Percentiles rank a stretch among this genome's conserved stretches.
Evolutionary conservation across 148 eudicot species (phyloP).

Genomic region (Fagopyrum tataricum): DNA sequence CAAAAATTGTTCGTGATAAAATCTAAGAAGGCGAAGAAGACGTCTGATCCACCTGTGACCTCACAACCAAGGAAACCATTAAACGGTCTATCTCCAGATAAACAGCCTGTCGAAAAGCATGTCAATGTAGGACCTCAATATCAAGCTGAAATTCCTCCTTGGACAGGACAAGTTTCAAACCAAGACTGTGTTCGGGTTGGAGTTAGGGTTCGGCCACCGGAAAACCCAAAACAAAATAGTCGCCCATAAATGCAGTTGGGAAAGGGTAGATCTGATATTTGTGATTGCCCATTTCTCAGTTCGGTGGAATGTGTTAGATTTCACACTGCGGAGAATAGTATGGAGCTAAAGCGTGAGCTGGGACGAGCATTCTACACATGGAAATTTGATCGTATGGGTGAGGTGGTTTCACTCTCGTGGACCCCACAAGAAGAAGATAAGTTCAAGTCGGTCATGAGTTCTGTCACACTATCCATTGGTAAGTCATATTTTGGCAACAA

Average conservation of each 20-base stretch:
- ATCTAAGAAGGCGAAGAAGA: background rate
- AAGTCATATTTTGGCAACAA: slow-evolving; percentile 42
- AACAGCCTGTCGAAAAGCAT: slow-evolving; percentile 20
- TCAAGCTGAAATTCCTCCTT: slow-evolving; percentile 73
- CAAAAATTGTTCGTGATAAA: background rate
- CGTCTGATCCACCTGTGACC: background rate
- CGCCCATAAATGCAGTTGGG: slow-evolving; percentile 12
- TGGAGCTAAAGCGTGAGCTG: slow-evolving; percentile 48
- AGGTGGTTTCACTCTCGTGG: slow-evolving; percentile 87
- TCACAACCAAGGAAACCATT: slow-evolving; percentile 11
- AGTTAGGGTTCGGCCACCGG: slow-evolving; percentile 53
- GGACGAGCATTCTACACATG: slow-evolving; percentile 53
- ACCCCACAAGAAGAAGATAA: slow-evolving; percentile 52
- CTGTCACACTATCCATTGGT: slow-evolving; percentile 19
- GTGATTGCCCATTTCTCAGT: slow-evolving; percentile 47
- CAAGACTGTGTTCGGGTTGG: slow-evolving; percentile 81
- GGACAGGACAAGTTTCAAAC: slow-evolving; percentile 39
- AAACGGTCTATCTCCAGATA: slow-evolving; percentile 13
- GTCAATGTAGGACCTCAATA: slow-evolving; percentile 45
- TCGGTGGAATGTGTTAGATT: slow-evolving; percentile 64
- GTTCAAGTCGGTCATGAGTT: slow-evolving; percentile 44
- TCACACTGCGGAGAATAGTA: slow-evolving; percentile 67
- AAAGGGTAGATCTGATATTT: slow-evolving; percentile 32
- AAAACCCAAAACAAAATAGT: background rate
- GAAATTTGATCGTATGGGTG: slow-evolving; percentile 81